phyloP scores from a whole-genome alignment of 129 eudicot species.

The Apium graveolens region DNA sequence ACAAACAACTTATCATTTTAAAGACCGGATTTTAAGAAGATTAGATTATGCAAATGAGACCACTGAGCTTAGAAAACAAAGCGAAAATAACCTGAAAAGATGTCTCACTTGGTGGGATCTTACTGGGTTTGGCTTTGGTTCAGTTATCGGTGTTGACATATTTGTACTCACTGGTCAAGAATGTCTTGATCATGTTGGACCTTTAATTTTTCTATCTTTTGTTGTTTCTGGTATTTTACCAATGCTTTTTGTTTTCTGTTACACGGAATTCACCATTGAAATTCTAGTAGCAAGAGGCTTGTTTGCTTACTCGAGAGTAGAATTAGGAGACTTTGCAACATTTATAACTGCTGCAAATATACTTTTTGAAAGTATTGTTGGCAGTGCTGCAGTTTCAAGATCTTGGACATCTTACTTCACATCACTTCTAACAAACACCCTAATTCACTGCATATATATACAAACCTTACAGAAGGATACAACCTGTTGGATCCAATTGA shows the following conservation, averaged over 20 bases:
- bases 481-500: conserved; percentile 61
- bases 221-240: conserved; percentile 66
- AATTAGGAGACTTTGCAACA: conserved; percentile 68
- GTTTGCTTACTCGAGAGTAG: conserved; percentile 73
- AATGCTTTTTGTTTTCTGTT: conserved; percentile 83
- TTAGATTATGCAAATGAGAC: conserved; percentile 49
- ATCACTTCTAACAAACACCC: conserved; percentile 41
- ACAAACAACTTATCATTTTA: conserved; percentile 39
- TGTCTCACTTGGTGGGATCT: conserved; percentile 80
- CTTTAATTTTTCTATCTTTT: conserved; percentile 66
- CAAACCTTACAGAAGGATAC: conserved; percentile 43
- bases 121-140: conserved; percentile 76
- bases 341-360: conserved; percentile 76
- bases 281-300: conserved; percentile 89
- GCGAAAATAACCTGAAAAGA: conserved; percentile 56
- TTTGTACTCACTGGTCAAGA: conserved; percentile 82
- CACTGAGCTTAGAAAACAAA: conserved; percentile 34
- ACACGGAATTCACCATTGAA: conserved; percentile 73
- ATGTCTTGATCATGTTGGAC: conserved; percentile 57
- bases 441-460: conserved; percentile 39
- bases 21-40: conserved; percentile 43
- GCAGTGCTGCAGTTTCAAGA: conserved; percentile 71
- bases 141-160: conserved; percentile 85
- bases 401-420: conserved; percentile 79
- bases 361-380: conserved; percentile 56